A percentile compares a stretch with the other conserved stretches of the same genome.
phyloP scores from a whole-genome alignment of 352 stramenopile species.

The Phytophthora uliginosa region DNA sequence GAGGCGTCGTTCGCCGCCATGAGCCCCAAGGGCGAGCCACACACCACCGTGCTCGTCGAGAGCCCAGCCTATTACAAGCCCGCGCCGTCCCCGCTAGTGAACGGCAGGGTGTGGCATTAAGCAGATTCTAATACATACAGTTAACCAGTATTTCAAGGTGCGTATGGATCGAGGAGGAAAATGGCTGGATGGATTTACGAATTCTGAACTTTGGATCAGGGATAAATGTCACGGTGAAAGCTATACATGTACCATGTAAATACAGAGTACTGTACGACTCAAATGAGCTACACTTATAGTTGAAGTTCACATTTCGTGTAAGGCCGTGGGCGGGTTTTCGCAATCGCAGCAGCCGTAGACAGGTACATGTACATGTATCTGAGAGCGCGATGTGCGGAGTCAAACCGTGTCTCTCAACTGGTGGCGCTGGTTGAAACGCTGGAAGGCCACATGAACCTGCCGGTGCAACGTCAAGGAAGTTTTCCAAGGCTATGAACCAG shows the following conservation, averaged over 20 bases:
- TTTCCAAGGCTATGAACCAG: neutral
- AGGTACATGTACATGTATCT: neutral
- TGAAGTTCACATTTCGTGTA: neutral
- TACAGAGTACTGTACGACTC: too few species aligned
- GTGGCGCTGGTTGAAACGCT: conserved; percentile 2
- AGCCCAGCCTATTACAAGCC: conserved; percentile 28
- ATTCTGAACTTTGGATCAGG: too few species aligned
- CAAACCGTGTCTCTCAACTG: conserved; percentile 1
- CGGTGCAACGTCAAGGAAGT: neutral
- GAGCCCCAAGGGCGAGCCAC: conserved; percentile 8
- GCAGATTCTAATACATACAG: neutral
- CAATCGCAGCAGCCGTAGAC: neutral
- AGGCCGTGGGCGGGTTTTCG: neutral
- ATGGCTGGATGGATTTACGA: too few species aligned
- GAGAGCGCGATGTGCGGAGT: neutral
- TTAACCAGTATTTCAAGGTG: neutral
- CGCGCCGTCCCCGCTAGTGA: conserved; percentile 21
- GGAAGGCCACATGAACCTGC: conserved; percentile 10
- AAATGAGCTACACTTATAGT: neutral
- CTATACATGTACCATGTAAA: too few species aligned
- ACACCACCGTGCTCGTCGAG: conserved; percentile 15
- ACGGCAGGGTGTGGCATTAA: conserved; percentile 6
- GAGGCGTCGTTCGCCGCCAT: conserved; percentile 2
- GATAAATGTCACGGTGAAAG: too few species aligned
- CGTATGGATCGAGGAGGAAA: neutral